These are phyloP conservation scores for Trypanosoma mega DNA, from an alignment of 208 protist species.

Conservation along the genomic window DNA sequence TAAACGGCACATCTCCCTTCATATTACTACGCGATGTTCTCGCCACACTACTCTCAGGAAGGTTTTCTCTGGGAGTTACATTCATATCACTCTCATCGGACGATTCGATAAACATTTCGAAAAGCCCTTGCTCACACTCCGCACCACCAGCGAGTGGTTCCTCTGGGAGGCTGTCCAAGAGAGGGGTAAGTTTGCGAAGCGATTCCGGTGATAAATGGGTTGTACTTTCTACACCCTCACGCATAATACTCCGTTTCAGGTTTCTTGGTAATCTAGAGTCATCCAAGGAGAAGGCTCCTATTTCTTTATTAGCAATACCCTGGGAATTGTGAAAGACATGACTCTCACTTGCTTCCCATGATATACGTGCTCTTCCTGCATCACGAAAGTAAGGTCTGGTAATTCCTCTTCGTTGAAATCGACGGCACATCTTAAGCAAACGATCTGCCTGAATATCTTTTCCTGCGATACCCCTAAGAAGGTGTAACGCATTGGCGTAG, in stretches of 20 bases:
- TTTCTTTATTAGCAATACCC: too few relatives aligned
- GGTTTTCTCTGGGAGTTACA: neutral
- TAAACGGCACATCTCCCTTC: slow-evolving; percentile 49
- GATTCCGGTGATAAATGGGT: too few relatives aligned
- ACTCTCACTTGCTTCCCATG: slow-evolving; percentile 31
- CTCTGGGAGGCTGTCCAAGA: too few relatives aligned
- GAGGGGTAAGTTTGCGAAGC: too few relatives aligned
- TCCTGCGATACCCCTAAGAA: slow-evolving; percentile 28
- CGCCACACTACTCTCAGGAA: neutral
- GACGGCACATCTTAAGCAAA: slow-evolving; percentile 31
- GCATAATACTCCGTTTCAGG: too few relatives aligned
- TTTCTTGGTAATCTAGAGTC: too few relatives aligned
- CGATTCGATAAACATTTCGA: slow-evolving; percentile 49
- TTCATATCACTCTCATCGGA: slow-evolving; percentile 25
- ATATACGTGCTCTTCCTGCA: too few relatives aligned
- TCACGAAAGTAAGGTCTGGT: slow-evolving; percentile 45
- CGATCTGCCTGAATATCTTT: slow-evolving; percentile 42
- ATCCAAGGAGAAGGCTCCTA: too few relatives aligned
- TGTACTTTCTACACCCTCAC: too few relatives aligned
- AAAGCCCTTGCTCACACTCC: slow-evolving; percentile 36
- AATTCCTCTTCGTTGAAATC: slow-evolving; percentile 25
- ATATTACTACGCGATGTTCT: neutral
- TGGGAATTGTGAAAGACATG: too few relatives aligned
- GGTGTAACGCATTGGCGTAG: slow-evolving; percentile 33
- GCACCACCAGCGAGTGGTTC: slow-evolving; percentile 11